These are phyloP conservation scores for Celoporthe dispersa DNA, from an alignment of 2,329 filamentous ascomycete genomes.

Conservation along the genomic window DNA sequence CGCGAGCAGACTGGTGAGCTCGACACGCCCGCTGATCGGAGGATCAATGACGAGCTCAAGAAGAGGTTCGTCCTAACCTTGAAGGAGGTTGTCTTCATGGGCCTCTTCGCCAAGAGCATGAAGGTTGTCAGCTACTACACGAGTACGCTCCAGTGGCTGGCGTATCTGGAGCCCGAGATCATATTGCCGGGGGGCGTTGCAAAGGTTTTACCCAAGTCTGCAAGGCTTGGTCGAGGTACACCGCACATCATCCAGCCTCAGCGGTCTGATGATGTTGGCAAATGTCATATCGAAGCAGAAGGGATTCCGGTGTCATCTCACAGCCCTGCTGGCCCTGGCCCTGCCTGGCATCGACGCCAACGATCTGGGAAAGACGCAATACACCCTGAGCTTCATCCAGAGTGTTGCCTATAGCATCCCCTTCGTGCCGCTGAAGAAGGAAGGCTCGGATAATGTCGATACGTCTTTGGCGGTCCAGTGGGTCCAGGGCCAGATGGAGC, in stretches of 20 bases:
- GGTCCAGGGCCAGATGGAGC: slow-evolving; percentile 92
- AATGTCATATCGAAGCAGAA: slow-evolving; percentile 91
- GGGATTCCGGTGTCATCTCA: slow-evolving; percentile 96
- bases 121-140: slow-evolving; percentile 92
- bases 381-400: slow-evolving; percentile 93
- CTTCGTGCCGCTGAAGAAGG: slow-evolving; percentile 78
- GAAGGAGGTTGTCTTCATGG: slow-evolving; percentile 96
- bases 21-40: slow-evolving; percentile 79
- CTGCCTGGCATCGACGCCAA: slow-evolving; percentile 97
- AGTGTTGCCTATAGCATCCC: slow-evolving; percentile 96
- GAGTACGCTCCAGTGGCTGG: slow-evolving; percentile 84
- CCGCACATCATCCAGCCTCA: slow-evolving; percentile 89
- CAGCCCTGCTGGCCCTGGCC: slow-evolving; percentile 87
- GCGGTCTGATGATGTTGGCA: slow-evolving; percentile 88
- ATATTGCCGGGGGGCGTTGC: slow-evolving; percentile 91
- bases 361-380: slow-evolving; percentile 93
- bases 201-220: slow-evolving; percentile 95
- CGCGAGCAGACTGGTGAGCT: slow-evolving; percentile 91
- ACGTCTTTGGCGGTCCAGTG: slow-evolving; percentile 84
- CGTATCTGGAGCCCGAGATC: slow-evolving; percentile 87
- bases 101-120: slow-evolving; percentile 93
- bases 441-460: slow-evolving; percentile 69
- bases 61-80: slow-evolving; percentile 86
- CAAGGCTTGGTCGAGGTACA: slow-evolving; percentile 97
- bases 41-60: slow-evolving; percentile 80